Base-by-base conservation (phyloP, 441 rosid genomes). In the Hura crepitans region DNA sequence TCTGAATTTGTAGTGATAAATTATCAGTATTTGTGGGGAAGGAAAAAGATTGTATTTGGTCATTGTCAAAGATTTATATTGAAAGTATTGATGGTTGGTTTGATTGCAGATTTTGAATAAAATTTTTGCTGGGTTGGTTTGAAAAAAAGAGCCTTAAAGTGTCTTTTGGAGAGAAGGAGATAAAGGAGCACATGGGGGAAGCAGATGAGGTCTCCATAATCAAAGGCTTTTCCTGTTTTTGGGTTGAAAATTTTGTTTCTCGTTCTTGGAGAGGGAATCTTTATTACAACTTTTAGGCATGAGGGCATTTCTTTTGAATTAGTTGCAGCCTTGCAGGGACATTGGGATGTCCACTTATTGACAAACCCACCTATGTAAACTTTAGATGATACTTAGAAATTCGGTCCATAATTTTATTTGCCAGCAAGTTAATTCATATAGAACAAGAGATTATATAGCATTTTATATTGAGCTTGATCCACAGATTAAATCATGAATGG, bases 271-370 rank as follows among this genome's bases (percentile, higher is more conserved):
- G 79, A 47, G 59, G 62, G 81, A 61, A 72, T 78, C 80, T 66
- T 37, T 50, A 8, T 31, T 58, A 13, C 62, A 58, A 58, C 62
- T 58, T n/a, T 58, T 58, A 27, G 5, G 8, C 31, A 58, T 15
- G 0, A 7, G n/a, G 39, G n/a, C 62, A n/a, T 59, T 23, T 18
- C 11, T n/a, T 59, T 59, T 90, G 96, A 96, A 35, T 35, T 51
- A 51, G 28, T 18, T n/a, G 43, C n/a, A 23, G 66, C 46, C 0
- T 60, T 20, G 27, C 25, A 45, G 27, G 27, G 27, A 43, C 20
- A 45, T 63, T 25, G 67, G 54, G 39, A n/a, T n/a, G n/a, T n/a
- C n/a, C n/a, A n/a, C n/a, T n/a, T n/a, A n/a, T n/a, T n/a, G n/a
- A n/a, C n/a, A n/a, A n/a, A n/a, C n/a, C n/a, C n/a, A n/a, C n/a